Evolutionary conservation across 2,329 filamentous ascomycete species (phyloP), one percentile per base, ranked within the genome.

Genomic region (Monosporascus sp.): DNA sequence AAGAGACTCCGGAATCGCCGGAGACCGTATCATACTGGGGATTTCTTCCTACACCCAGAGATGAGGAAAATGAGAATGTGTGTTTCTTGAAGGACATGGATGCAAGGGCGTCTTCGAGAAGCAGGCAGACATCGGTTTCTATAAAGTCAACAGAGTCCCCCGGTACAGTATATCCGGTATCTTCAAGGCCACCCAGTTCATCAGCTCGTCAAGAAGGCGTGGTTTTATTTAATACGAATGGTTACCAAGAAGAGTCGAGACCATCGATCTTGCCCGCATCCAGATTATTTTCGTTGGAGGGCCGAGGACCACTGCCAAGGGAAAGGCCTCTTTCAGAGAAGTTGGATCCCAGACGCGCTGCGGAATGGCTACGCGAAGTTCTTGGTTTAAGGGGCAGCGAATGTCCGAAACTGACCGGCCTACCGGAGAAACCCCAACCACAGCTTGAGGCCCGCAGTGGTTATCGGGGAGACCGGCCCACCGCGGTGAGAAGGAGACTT

Each of bases 281-380:
- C 15, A 43, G 43, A 38, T 38, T 41, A 28, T 38, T n/a, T 47
- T 41, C 24, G 11, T 15, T 20, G 31, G 51, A 45, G 9, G 49
- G 35, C 22, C 26, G 58, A 26, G 22, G 20, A 9, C 37, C 50
- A 15, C 53, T 52, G 26, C 18, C 40, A 37, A 53, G 54, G 18
- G 38, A 60, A n/a, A 35, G 43, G 22, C 48, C 47, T 41, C n/a
- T 53, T 3, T 44, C 58, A 45, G 58, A 58, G 14, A 56, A 45
- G 22, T 47, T 58, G 41, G 58, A 63, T 48, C 51, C 61, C 3
- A 52, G 57, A 50, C 60, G 59, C 41, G 62, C 62, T 44, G 49
- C 56, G 24, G 50, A 56, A 28, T 68, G 65, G 67, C 54, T 68
- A 51, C 61, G 65, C 37, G 58, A 63, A 5, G 49, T 68, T 18